phyloP scores from a whole-genome alignment of 1,139 yeast genomes.

The Magnusiomyces ingens region DNA sequence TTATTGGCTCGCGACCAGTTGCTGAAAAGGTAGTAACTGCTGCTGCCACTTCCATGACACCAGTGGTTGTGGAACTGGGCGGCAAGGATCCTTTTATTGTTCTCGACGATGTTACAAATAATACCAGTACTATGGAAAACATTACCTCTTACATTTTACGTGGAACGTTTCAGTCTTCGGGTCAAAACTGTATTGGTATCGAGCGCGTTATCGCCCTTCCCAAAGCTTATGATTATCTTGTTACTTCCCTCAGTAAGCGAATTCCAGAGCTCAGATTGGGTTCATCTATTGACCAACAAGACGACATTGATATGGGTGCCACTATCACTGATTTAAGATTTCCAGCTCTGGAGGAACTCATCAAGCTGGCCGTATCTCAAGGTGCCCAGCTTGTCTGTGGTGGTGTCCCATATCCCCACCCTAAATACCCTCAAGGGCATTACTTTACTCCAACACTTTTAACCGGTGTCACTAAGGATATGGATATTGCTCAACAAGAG shows the following conservation, averaged over 20 bases:
- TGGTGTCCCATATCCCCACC: slow-evolving; percentile 73
- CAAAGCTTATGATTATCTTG: slow-evolving; percentile 55
- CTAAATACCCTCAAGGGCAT: slow-evolving; percentile 92
- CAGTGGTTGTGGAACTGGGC: slow-evolving; percentile 91
- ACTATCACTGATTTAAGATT: slow-evolving; percentile 77
- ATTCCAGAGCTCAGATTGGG: slow-evolving; percentile 67
- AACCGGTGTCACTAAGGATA: slow-evolving; percentile 67
- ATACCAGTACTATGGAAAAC: slow-evolving; percentile 23
- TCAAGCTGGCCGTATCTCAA: slow-evolving; percentile 63
- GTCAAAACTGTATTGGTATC: slow-evolving; percentile 95
- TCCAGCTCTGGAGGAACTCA: slow-evolving; percentile 53
- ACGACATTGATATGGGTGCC: slow-evolving; percentile 93
- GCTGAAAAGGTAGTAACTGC: slow-evolving; percentile 81
- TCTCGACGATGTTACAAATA: slow-evolving; percentile 42
- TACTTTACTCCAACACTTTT: slow-evolving; percentile 85
- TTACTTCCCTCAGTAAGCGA: slow-evolving; percentile 49
- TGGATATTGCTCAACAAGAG: slow-evolving; percentile 81
- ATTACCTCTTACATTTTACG: slow-evolving; percentile 80
- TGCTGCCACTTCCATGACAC: slow-evolving; percentile 78
- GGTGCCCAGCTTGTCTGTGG: slow-evolving; percentile 83
- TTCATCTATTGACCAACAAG: slow-evolving; percentile 77
- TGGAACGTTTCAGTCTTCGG: slow-evolving; percentile 94
- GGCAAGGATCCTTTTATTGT: slow-evolving; percentile 91
- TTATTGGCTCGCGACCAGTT: slow-evolving; percentile 91
- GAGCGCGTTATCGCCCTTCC: slow-evolving; percentile 83